A percentile compares a stretch with the other conserved stretches of the same genome.
phyloP scores from a whole-genome alignment of 2,329 filamentous ascomycete species.

The Exserohilum turcica region DNA sequence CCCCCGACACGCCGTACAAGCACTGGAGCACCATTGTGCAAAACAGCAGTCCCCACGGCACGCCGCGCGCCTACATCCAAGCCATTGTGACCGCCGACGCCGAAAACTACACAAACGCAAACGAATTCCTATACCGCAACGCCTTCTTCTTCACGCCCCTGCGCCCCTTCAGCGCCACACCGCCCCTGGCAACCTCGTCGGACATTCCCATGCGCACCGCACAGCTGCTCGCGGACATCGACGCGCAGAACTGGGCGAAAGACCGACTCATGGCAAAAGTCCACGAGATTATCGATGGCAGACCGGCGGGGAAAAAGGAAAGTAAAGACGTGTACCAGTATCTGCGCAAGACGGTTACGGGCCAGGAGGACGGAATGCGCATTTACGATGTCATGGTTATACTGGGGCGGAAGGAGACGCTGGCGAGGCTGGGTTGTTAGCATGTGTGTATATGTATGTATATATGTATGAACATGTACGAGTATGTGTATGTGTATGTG shows the following conservation, averaged over 20 bases:
- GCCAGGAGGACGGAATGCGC: slow-evolving; percentile 39
- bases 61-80: slow-evolving; percentile 55
- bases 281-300: slow-evolving; percentile 34
- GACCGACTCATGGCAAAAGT: slow-evolving; percentile 35
- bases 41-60: slow-evolving; percentile 12
- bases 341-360: slow-evolving; percentile 38
- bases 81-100: slow-evolving; percentile 60
- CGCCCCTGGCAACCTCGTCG: slow-evolving; percentile 11
- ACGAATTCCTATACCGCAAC: slow-evolving; percentile 62
- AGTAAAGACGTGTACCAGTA: slow-evolving; percentile 44
- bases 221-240: slow-evolving; percentile 25
- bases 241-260: slow-evolving; percentile 29
- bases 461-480: background rate
- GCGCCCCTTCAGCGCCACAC: slow-evolving; percentile 16
- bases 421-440: slow-evolving; percentile 35
- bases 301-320: slow-evolving; percentile 29
- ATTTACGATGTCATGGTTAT: slow-evolving; percentile 46
- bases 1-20: slow-evolving; percentile 32
- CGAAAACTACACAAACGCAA: slow-evolving; percentile 62
- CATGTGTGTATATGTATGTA: background rate
- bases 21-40: slow-evolving; percentile 30
- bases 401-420: slow-evolving; percentile 38
- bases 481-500: background rate
- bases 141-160: slow-evolving; percentile 61
- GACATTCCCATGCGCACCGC: slow-evolving; percentile 25